Evolutionary conservation across 208 protist species (phyloP).

Genomic region (Novymonas esmeraldas): DNA sequence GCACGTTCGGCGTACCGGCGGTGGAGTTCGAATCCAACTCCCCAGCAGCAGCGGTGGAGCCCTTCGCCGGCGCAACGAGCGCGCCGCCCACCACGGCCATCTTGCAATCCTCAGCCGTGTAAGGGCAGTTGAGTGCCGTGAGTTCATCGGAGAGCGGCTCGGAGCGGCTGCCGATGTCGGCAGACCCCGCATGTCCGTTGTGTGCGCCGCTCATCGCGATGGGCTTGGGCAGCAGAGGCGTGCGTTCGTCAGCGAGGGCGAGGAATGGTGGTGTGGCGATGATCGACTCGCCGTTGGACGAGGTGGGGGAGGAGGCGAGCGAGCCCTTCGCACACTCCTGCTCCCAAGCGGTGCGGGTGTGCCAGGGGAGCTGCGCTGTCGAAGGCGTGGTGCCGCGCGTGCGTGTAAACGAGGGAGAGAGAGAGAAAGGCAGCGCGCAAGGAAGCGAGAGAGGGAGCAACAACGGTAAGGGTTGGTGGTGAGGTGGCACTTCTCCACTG

Average conservation of each 20-base stretch:
- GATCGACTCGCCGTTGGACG: neutral
- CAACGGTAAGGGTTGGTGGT: no score
- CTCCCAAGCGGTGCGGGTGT: neutral
- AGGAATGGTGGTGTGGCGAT: neutral
- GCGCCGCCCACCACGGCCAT: neutral
- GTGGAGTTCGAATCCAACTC: neutral
- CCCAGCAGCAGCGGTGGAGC: neutral
- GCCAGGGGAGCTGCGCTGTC: neutral
- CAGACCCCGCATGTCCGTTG: neutral
- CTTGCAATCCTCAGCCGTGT: neutral
- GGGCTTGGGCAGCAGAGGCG: neutral
- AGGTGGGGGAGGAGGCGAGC: neutral
- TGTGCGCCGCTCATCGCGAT: slow-evolving; percentile 4
- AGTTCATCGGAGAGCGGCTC: slow-evolving; percentile 24
- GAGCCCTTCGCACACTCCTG: neutral
- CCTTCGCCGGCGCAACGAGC: neutral
- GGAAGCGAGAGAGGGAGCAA: no score
- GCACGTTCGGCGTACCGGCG: neutral
- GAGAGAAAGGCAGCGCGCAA: neutral
- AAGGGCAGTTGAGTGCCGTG: neutral
- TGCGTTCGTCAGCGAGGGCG: neutral
- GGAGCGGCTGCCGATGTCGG: neutral
- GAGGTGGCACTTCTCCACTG: no score
- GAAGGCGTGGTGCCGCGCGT: neutral
- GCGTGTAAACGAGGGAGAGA: neutral